Base-by-base conservation (phyloP, 768 basidiomycete genomes). In the Gyrodon lividus region DNA sequence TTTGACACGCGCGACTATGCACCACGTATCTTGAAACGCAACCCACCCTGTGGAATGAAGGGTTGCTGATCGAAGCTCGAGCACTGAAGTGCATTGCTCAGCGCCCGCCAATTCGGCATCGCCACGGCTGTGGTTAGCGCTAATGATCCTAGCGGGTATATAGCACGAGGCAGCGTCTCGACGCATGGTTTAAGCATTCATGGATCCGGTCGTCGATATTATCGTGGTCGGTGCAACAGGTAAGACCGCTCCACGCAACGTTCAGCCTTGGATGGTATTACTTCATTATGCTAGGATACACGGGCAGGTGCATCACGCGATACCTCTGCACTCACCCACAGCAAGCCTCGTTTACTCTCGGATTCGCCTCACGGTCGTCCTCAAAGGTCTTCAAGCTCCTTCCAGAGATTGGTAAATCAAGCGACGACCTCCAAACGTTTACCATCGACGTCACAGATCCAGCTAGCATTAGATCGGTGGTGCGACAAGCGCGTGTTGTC, bases 361-460 rank as follows among this genome's bases (percentile, higher is more conserved):
- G 40, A 16, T 12, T 43, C 22, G 22, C 42, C 28, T 20, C 23
- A 43, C 13, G 42, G 28, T 43, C 42, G 40, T 17, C 19, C 20
- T 6, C 40, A 0, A 43, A 24, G 28, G 12, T 6, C 20, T 3
- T 23, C 2, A 37, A 37, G 17, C n/a, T 17, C 9, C n/a, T 37
- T 8, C 7, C 4, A 9, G 35, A 37, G 1, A 16, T 14, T 30
- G 22, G n/a, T 24, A 13, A 7, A 2, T 10, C 28, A 23, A 5
- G 22, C 42, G 59, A 68, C 5, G 71, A 68, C 6, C 72, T 84
- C 52, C 58, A 57, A 46, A 54, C 74, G n/a, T 68, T 82, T 12
- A 64, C 77, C 39, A 70, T 87, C n/a, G 86, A 89, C 58, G 80
- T 88, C 4, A 73, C 74, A 4, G 70, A 78, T 12, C 64, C 63